Base-by-base conservation (phyloP, 1,284 basidiomycete species). In the Rhizoctonia solani region DNA sequence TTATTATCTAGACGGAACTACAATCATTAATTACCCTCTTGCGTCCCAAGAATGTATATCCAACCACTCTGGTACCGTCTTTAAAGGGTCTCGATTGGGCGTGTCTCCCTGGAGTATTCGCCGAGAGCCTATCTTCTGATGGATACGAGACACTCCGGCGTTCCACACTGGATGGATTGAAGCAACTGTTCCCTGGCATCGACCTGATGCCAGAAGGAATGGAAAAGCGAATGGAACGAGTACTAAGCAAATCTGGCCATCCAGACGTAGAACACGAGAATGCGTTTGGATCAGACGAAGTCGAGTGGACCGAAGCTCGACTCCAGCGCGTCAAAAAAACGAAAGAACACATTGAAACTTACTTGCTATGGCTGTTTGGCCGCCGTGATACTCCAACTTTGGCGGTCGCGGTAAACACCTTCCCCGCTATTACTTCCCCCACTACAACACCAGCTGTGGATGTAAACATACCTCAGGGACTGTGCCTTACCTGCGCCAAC, bases 1-100 rank as follows among this genome's bases (percentile, higher is more conserved):
- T 97, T 73, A 95, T 93, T 0, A 82, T 90, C 0, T 82, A 95
- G 0, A 90, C 91, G 0, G 95, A 98, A 74, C 82, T 98, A 1
- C 86, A 87, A 69, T 77, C 80, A 2, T 89, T 97, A 55, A 91
- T 95, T 13, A 78, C 82, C 0, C 79, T 94, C 9, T 96, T 98
- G 76, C 83, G 82, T 23, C 94, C 94, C 0, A 81, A 78, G 21
- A 79, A 83, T 1, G 76, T 96, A 1, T 83, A 92, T 1, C 93
- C 93, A 0, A 95, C 95, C 72, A 90, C 90, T 0, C 82, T 95
- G 4, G 81, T 87, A 29, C 84, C 87, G 0, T 76, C 78, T 1
- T 74, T 88, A 2, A 74, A 80, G 13, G 85, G 87, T 2, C 78
- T 90, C 4, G 91, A 94, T 72, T 90, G 87, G 83, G 81, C 82